Base-by-base conservation (phyloP, 495 filamentous ascomycete species). In the Aspergillus hancockii region DNA sequence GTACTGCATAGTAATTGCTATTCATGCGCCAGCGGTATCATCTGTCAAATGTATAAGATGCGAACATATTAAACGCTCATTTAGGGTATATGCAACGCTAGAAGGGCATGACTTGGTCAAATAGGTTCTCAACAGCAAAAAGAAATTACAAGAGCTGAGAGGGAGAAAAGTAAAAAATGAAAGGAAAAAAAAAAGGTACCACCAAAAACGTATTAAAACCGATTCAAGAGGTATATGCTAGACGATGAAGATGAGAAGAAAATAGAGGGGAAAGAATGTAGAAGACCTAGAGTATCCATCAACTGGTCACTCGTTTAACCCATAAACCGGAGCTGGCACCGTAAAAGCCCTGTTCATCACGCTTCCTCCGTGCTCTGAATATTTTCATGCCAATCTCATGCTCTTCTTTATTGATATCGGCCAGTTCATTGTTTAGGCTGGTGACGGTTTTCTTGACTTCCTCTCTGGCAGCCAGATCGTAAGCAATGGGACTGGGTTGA, bases 371-470 rank as follows among this genome's bases (percentile, higher is more conserved):
- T 7, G 90, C 90, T 50, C 92, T 74, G 67, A 93, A 85, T 43
- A 97, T 71, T 75, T 86, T 90, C 65, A 98, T 67, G 10, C 93
- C 93, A 40, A 93, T 77, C 60, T 97, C 93, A 67, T 97, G 91
- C 67, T 92, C 86, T 72, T 94, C 86, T 58, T 85, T 79, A 74
- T 85, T 82, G 23, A 97, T 84, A 53, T 95, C 91, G 8, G 87
- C 88, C 38, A 95, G 80, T 71, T 95, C 91, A 57, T 75, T 77
- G 43, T 85, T 79, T n/a, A 95, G 75, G 34, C 75, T 78, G 63
- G 87, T 84, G 3, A 95, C 82, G 60, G 86, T 90, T 60, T 75
- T 81, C 73, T 91, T 92, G 66, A 92, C 87, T 40, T 82, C 80
- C 25, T 90, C 82, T 60, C 88, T 79, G 28, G 79, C 77, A 45